Evolutionary conservation across 169 alveolate genomes (phyloP).

Genomic region (Cryptosporidium baileyi): DNA sequence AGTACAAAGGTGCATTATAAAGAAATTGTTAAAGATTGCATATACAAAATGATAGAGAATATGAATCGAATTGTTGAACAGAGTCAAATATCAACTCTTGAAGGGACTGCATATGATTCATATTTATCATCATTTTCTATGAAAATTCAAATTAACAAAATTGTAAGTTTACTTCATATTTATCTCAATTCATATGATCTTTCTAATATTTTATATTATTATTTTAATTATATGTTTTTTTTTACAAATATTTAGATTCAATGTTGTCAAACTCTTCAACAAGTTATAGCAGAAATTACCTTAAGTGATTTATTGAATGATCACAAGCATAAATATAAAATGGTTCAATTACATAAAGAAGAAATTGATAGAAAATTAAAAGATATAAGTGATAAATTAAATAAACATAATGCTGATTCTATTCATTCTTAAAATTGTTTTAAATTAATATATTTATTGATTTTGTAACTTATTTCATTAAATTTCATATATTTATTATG

Average conservation of each 20-base stretch:
- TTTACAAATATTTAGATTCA: constrained; percentile 14
- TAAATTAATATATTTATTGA: too few relatives aligned
- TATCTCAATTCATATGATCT: neutral
- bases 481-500: too few relatives aligned
- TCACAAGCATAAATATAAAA: constrained; percentile 3
- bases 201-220: neutral
- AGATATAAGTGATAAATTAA: too few relatives aligned
- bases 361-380: too few relatives aligned
- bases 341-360: neutral
- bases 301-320: constrained; percentile 47
- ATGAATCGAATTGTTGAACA: constrained; percentile 50
- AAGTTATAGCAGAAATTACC: constrained; percentile 49
- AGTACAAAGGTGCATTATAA: constrained; percentile 11
- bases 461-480: too few relatives aligned
- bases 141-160: constrained; percentile 38
- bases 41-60: constrained; percentile 50
- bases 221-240: neutral
- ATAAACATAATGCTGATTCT: too few relatives aligned
- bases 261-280: constrained; percentile 58
- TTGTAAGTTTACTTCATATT: constrained; percentile 17
- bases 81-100: constrained; percentile 53
- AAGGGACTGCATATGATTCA: constrained; percentile 62
- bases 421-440: too few relatives aligned
- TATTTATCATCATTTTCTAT: constrained; percentile 37
- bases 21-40: constrained; percentile 23